A percentile compares a stretch with the other conserved stretches of the same genome.
Conservation (phyloP, 192 early-diverging fungal genomes). For the Irineochytrium annulatum region DNA sequence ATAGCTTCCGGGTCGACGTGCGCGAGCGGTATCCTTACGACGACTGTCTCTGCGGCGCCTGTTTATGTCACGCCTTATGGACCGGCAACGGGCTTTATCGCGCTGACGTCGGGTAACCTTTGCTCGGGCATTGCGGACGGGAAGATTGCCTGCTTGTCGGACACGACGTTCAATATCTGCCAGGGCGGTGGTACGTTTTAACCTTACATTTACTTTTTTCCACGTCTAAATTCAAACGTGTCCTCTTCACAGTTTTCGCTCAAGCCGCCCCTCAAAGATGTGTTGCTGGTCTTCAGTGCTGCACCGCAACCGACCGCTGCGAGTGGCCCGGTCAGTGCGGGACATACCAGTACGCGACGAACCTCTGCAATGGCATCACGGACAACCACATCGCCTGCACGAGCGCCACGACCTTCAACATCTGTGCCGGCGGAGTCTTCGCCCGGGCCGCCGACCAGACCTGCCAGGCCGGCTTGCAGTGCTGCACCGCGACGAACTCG, state of each 20-base stretch:
- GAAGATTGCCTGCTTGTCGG: background rate
- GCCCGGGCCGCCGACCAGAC: background rate
- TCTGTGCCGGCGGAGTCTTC: background rate
- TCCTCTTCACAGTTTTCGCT: too few relatives aligned
- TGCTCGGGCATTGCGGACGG: background rate
- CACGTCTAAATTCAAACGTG: too few relatives aligned
- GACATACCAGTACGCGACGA: background rate
- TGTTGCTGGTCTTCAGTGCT: background rate
- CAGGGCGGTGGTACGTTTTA: background rate
- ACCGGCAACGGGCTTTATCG: too few relatives aligned
- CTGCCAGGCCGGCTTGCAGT: background rate
- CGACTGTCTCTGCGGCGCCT: too few relatives aligned
- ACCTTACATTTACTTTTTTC: background rate
- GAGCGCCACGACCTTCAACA: constrained; percentile 4
- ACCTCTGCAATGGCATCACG: background rate
- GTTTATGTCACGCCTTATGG: too few relatives aligned
- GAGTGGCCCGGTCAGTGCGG: background rate
- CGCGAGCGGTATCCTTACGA: too few relatives aligned
- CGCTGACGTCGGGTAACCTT: too few relatives aligned
- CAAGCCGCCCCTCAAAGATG: background rate
- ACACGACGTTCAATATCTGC: constrained; percentile 4
- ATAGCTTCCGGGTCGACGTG: too few relatives aligned
- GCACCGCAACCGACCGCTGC: too few relatives aligned
- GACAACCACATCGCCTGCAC: constrained; percentile 9
- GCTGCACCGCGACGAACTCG: background rate